phyloP scores from a whole-genome alignment of 345 rosid genomes.

The Erodium maritimum region DNA sequence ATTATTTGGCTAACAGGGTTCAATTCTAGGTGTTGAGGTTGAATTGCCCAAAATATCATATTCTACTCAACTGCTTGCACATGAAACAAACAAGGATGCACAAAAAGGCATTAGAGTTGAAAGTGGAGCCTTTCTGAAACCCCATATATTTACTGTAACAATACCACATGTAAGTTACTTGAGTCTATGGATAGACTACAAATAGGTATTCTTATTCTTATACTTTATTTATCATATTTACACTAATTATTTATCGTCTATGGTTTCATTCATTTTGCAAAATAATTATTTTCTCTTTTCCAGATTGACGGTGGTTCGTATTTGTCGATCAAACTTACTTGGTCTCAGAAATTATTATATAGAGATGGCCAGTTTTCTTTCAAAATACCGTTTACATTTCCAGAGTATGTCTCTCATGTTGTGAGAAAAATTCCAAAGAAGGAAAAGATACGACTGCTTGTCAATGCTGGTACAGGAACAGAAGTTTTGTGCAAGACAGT shows the following conservation, averaged over 20 bases:
- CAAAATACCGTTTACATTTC: conserved; percentile 67
- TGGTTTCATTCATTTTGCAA: background rate
- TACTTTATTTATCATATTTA: too few relatives aligned
- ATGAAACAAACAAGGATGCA: conserved; percentile 27
- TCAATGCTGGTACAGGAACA: conserved; percentile 46
- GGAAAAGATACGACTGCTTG: conserved; percentile 65
- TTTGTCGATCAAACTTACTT: conserved; percentile 51
- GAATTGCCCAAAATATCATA: conserved; percentile 51
- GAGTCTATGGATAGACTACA: background rate
- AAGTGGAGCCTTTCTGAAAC: conserved; percentile 56
- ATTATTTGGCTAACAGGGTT: conserved; percentile 81
- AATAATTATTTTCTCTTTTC: background rate
- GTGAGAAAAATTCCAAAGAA: conserved; percentile 60
- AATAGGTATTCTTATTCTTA: too few relatives aligned
- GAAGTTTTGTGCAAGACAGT: conserved; percentile 53
- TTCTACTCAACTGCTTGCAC: conserved; percentile 35
- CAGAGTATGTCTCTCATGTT: conserved; percentile 71
- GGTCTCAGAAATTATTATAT: conserved; percentile 68
- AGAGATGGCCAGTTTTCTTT: conserved; percentile 45
- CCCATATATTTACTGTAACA: conserved; percentile 57
- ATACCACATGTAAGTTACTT: conserved; percentile 48
- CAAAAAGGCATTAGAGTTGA: conserved; percentile 25
- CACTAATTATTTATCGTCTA: background rate
- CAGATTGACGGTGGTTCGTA: conserved; percentile 82
- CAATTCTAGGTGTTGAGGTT: conserved; percentile 91